These are phyloP conservation scores for Cicer bijugum DNA, from an alignment of 306 rosid species.

Conservation along the genomic window DNA sequence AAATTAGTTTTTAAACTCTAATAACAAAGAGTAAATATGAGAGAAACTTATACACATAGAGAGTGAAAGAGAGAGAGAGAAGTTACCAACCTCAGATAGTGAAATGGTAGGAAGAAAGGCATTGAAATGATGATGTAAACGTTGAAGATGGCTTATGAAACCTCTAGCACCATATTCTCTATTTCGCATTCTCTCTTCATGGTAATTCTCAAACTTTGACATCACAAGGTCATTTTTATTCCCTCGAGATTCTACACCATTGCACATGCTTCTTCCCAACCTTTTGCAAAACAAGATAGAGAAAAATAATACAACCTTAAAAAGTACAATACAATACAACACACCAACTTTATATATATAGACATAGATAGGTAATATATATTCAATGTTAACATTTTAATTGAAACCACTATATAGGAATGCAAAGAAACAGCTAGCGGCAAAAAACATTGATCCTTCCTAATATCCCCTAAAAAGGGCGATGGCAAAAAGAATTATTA, in stretches of 20 bases:
- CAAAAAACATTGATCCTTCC: slow-evolving; percentile 35
- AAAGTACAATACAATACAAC: slow-evolving; percentile 32
- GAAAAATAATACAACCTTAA: slow-evolving; percentile 1
- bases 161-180: slow-evolving; percentile 44
- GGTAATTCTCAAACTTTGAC: slow-evolving; percentile 47
- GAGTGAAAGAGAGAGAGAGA: not conserved
- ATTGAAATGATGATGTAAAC: slow-evolving; percentile 40
- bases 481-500: not conserved
- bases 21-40: not conserved
- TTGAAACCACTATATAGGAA: slow-evolving; percentile 5
- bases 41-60: not conserved
- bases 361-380: slow-evolving; percentile 7
- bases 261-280: slow-evolving; percentile 63
- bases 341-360: not conserved
- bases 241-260: slow-evolving; percentile 75
- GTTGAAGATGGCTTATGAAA: slow-evolving; percentile 46
- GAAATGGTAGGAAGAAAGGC: slow-evolving; percentile 54
- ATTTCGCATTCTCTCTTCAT: slow-evolving; percentile 60
- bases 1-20: not conserved
- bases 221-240: slow-evolving; percentile 57
- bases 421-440: not conserved
- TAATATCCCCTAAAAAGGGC: slow-evolving; percentile 16
- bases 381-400: slow-evolving; percentile 13
- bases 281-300: slow-evolving; percentile 38
- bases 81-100: slow-evolving; percentile 62